phyloP scores from a whole-genome alignment of 225 moss, liverwort and hornwort species.

The Physcomitrellopsis africana region DNA sequence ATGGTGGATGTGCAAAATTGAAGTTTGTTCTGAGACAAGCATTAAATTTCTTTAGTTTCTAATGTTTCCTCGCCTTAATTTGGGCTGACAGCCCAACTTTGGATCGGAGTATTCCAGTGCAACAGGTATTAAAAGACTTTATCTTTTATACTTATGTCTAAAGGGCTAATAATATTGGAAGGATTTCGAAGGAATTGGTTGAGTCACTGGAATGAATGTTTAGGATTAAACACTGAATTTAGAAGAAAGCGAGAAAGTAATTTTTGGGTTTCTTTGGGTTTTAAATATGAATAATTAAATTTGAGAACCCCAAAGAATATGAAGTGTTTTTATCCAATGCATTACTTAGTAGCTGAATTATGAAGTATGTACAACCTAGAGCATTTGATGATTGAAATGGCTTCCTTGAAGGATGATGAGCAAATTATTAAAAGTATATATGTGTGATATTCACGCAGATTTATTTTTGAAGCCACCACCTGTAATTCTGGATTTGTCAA shows the following conservation, averaged over 20 bases:
- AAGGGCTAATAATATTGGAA: not conserved
- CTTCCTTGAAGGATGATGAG: not conserved
- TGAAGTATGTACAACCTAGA: not conserved
- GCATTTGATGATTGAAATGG: not conserved
- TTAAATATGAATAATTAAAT: not conserved
- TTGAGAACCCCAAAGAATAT: not conserved
- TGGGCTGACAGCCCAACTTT: conserved; percentile 36
- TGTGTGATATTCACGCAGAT: conserved; percentile 46
- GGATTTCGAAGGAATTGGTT: not conserved
- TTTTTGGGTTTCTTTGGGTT: too few species aligned
- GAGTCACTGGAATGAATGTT: not conserved
- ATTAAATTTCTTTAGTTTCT: not conserved
- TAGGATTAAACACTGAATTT: not conserved
- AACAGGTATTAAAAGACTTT: conserved; percentile 33
- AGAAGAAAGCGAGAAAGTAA: not conserved
- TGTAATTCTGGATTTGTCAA: conserved; percentile 60
- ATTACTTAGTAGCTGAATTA: conserved; percentile 10
- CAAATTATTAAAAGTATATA: not conserved
- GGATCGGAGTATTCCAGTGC: conserved; percentile 27
- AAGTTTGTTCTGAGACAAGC: not conserved
- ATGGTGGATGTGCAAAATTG: conserved; percentile 18
- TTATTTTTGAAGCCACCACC: conserved; percentile 38
- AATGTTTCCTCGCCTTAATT: conserved; percentile 5
- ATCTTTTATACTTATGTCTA: not conserved
- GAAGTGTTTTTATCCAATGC: not conserved